Base-by-base conservation (phyloP, 306 rosid genomes). In the Cicer cuneatum region DNA sequence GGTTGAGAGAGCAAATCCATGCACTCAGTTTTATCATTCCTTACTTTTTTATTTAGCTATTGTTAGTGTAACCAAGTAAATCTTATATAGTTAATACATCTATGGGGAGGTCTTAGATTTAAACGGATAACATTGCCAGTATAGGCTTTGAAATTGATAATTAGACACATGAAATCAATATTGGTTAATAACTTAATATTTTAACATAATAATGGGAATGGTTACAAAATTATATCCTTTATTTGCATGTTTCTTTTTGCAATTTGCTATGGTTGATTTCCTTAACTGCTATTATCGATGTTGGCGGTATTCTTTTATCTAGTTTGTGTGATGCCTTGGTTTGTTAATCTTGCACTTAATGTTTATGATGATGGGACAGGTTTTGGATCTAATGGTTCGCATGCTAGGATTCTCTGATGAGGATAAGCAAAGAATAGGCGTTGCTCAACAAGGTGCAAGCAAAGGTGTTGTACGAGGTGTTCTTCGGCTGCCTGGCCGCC, bases 401-500 rank as follows among this genome's bases (percentile, higher is more conserved):
- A 88, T 93, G 98, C 90, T 93, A 43, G 98, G 98, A 58, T 93
- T 93, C 85, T 84, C 92, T 72, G 86, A 91, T 6, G 98, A 93
- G 69, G 98, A 93, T 73, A 93, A 93, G 76, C 90, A 85, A 82
- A 89, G 97, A 81, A 91, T 93, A 72, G 96, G 98, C 10, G 78
- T 74, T 58, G 96, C 98, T 81, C 95, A 85, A 74, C 92, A 89
- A 69, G 90, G 90, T 78, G 75, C 86, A 15, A 92, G 97, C 78
- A 91, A 86, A 85, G 96, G 98, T 77, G 97, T 93, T 79, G 96
- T 93, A 41, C 96, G 89, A 35, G 98, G 98, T 80, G 97, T 93
- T 77, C 74, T 93, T 51, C 90, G 96, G 46, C 49, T 93, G 41
- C 97, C 98, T 24, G 98, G 98, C 35, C 98, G 97, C 81, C 85